Conservation (phyloP, 129 eudicot genomes). For the Smallanthus sonchifolius region DNA sequence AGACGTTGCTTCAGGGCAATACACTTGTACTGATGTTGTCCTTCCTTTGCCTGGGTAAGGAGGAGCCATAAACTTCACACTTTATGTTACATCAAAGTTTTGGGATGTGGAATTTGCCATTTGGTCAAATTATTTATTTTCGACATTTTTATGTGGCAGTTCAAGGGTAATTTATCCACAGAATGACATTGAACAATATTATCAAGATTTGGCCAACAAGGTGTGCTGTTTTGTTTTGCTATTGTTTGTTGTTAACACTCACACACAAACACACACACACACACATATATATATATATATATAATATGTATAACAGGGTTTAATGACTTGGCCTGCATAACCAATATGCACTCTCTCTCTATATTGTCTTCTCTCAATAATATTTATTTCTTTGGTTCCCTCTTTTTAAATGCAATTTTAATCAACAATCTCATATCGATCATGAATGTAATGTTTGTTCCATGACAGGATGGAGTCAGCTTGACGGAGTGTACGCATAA, state of each 20-base stretch:
- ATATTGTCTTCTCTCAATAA: background rate
- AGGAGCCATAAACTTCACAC: background rate
- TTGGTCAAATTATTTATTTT: slow-evolving; percentile 4
- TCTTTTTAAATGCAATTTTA: background rate
- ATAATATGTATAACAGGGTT: background rate
- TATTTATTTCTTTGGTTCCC: background rate
- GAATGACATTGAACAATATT: slow-evolving; percentile 69
- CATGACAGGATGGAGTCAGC: slow-evolving; percentile 72
- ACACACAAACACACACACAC: background rate
- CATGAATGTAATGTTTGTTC: slow-evolving; percentile 11
- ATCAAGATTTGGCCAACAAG: slow-evolving; percentile 78
- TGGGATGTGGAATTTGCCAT: background rate
- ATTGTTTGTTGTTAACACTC: background rate
- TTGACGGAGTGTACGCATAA: slow-evolving; percentile 67
- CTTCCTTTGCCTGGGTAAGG: slow-evolving; percentile 93
- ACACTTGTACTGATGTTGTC: slow-evolving; percentile 61
- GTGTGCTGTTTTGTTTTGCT: slow-evolving; percentile 27
- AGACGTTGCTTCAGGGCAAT: slow-evolving; percentile 58
- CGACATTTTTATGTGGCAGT: slow-evolving; percentile 38
- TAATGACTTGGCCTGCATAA: background rate
- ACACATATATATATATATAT: no score
- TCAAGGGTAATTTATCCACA: slow-evolving; percentile 74
- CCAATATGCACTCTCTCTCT: background rate
- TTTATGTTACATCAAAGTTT: slow-evolving; percentile 1
- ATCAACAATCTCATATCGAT: background rate